Evolutionary conservation across 805 yeast genomes (phyloP).

Genomic region (Ogataea nitratoaversa): DNA sequence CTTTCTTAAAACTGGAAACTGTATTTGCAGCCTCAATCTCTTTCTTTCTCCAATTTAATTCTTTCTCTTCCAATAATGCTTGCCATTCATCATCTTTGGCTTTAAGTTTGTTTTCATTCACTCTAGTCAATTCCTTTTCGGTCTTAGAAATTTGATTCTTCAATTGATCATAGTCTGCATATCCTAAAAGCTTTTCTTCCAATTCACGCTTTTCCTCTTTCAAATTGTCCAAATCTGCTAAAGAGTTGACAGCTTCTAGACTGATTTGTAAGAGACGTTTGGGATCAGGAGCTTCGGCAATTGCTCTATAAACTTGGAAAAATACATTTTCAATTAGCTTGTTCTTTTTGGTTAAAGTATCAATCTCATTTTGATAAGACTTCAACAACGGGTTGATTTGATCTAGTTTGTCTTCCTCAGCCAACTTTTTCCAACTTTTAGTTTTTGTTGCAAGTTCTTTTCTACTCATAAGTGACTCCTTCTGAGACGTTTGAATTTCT

Average conservation of each 20-base stretch:
- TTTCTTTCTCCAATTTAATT: slow-evolving; percentile 59
- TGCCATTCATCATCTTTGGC: slow-evolving; percentile 74
- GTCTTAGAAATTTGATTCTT: slow-evolving; percentile 55
- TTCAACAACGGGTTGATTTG: slow-evolving; percentile 66
- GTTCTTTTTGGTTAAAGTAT: slow-evolving; percentile 70
- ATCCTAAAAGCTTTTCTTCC: slow-evolving; percentile 55
- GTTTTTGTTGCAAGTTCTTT: slow-evolving; percentile 78
- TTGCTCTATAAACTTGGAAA: slow-evolving; percentile 65
- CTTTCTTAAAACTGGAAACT: slow-evolving; percentile 46
- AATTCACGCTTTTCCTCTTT: slow-evolving; percentile 46
- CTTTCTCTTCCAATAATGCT: slow-evolving; percentile 68
- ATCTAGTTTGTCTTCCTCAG: slow-evolving; percentile 59
- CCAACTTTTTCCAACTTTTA: slow-evolving; percentile 75
- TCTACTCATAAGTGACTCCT: slow-evolving; percentile 61
- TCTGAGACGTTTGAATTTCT: slow-evolving; percentile 67
- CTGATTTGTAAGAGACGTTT: slow-evolving; percentile 71
- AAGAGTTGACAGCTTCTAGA: slow-evolving; percentile 50
- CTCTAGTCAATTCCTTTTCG: slow-evolving; percentile 58
- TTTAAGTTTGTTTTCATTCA: slow-evolving; percentile 47
- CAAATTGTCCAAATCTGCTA: slow-evolving; percentile 47
- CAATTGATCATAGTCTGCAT: slow-evolving; percentile 76
- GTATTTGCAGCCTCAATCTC: slow-evolving; percentile 51
- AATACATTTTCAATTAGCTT: slow-evolving; percentile 71
- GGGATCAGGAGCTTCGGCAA: slow-evolving; percentile 94
- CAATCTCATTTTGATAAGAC: slow-evolving; percentile 85